A percentile compares a stretch with the other conserved stretches of the same genome.
Conservation (phyloP, 345 rosid species). For the Orychophragmus violaceus region DNA sequence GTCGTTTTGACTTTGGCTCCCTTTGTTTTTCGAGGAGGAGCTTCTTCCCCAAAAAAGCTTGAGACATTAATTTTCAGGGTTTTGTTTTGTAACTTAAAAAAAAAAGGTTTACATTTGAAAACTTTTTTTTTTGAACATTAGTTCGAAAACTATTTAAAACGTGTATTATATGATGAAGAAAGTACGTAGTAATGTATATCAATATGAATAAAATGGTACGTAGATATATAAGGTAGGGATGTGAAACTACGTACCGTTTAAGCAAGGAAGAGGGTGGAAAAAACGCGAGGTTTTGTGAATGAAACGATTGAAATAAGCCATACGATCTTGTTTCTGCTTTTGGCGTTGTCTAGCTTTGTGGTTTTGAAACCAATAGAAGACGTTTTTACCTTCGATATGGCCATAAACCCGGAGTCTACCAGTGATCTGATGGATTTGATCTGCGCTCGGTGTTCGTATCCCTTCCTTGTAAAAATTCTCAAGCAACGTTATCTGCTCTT, state of each 20-base stretch:
- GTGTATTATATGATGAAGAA: background rate
- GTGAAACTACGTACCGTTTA: constrained; percentile 48
- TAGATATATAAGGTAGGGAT: background rate
- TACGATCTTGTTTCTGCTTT: constrained; percentile 73
- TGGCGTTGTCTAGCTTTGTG: constrained; percentile 94
- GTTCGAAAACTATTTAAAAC: too few relatives aligned
- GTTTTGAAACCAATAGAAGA: constrained; percentile 97
- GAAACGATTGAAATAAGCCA: constrained; percentile 48
- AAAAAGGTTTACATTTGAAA: background rate
- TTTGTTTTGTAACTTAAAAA: background rate
- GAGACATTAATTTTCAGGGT: background rate
- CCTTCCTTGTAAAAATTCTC: constrained; percentile 75
- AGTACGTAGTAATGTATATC: background rate
- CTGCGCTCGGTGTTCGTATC: constrained; percentile 79
- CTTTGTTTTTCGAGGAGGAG: background rate
- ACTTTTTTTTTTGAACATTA: too few relatives aligned
- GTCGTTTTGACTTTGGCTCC: background rate
- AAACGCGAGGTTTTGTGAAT: constrained; percentile 41
- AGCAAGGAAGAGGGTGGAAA: constrained; percentile 35
- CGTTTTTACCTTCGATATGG: constrained; percentile 97
- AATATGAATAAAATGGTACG: background rate
- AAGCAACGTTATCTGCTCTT: constrained; percentile 67
- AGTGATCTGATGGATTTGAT: constrained; percentile 87
- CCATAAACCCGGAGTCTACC: constrained; percentile 61
- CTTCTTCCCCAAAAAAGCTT: constrained; percentile 6